Evolutionary conservation across 306 rosid genomes (phyloP), one percentile per base, ranked within the genome.

Genomic region (Prunus campanulata): DNA sequence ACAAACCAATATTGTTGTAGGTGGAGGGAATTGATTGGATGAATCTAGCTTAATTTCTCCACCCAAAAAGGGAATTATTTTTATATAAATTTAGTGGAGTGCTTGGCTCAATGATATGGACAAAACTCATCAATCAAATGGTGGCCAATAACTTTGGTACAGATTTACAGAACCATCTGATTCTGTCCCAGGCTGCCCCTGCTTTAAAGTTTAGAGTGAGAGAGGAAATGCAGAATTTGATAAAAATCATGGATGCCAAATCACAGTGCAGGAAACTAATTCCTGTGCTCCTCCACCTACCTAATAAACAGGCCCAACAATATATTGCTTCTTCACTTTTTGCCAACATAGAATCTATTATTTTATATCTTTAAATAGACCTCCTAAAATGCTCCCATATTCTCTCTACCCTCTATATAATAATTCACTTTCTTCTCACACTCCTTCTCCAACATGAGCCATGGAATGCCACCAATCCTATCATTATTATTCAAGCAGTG

Each of bases 391-490:
- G 44, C 66, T 59, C 65, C 20, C 50, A 12, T 30, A 30, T 19
- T 30, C 25, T 29, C 47, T 52, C 68, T 12, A 30, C 3, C 68
- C 51, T 62, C 81, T 74, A 66, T 83, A 84, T 77, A 86, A 16
- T 81, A 82, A 70, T 67, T 77, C 81, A 49, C 78, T 75, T 79
- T 78, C 83, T 66, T 50, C 60, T 19, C 51, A 59, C 48, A 84
- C 57, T 73, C 46, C 68, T 6, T 48, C 66, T 60, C 83, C 67
- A 56, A 55, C 83, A 88, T 80, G 90, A 86, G 61, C 74, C 76
- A 91, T 93, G 96, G 96, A 89, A 65, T 59, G 66, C 78, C 84
- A 80, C 77, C 82, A 65, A 51, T 74, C 85, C 32, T 78, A 46
- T 74, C 69, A 51, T 47, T 47, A 74, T 29, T n/a, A 57, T 24